Evolutionary conservation across 208 protist species (phyloP).

Genomic region (Angomonas desouzai): DNA sequence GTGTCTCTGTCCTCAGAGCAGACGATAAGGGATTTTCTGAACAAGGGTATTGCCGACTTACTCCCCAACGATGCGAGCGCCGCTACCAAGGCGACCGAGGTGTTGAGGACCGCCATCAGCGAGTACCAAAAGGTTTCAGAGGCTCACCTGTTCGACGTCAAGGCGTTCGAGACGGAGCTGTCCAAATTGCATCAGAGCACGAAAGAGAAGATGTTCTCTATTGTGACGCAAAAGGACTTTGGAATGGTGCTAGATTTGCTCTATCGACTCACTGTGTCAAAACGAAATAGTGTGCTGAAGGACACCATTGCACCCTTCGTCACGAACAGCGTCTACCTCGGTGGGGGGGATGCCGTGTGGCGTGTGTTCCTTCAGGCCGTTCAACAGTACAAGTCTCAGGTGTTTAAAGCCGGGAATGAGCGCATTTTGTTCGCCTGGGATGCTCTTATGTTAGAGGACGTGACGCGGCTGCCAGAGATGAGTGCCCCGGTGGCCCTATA

Average conservation of each 20-base stretch:
- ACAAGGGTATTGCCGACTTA: conserved; percentile 39
- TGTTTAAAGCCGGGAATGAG: conserved; percentile 31
- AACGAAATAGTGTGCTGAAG: conserved; percentile 57
- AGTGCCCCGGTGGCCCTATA: conserved; percentile 69
- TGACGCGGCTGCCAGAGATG: conserved; percentile 51
- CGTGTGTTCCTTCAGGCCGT: conserved; percentile 60
- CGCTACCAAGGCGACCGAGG: conserved; percentile 18
- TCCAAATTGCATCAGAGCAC: conserved; percentile 24
- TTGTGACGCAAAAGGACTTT: conserved; percentile 30
- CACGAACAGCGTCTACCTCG: conserved; percentile 41
- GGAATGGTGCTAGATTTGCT: conserved; percentile 72
- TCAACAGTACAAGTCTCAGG: conserved; percentile 27
- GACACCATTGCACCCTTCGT: conserved; percentile 45
- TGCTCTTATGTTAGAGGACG: conserved; percentile 56
- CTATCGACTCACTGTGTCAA: conserved; percentile 48
- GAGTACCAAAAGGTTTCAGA: conserved; percentile 27
- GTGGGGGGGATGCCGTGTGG: conserved; percentile 68
- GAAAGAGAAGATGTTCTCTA: conserved; percentile 17
- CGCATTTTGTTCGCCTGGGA: conserved; percentile 64
- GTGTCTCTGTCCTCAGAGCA: conserved; percentile 55
- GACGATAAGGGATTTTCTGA: conserved; percentile 51
- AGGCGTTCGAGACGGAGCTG: conserved; percentile 40
- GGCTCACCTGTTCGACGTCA: conserved; percentile 47
- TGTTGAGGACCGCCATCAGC: conserved; percentile 41
- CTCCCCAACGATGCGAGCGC: conserved; percentile 12